Evolutionary conservation across 352 stramenopile species (phyloP), one percentile per base, ranked within the genome.

Genomic region (Phytophthora fragariaefolia): DNA sequence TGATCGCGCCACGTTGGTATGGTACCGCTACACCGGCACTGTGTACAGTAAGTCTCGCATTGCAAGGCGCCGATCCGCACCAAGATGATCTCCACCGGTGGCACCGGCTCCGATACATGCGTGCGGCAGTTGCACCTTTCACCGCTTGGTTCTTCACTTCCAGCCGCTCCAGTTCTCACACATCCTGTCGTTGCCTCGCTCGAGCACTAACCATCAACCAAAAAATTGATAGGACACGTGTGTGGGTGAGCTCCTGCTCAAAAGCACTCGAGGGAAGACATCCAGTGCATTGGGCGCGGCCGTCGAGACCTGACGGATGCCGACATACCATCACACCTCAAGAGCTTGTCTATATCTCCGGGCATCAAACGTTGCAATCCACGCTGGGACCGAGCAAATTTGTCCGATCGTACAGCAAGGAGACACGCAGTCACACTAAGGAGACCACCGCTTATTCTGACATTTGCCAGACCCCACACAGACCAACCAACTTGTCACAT

Each of bases 341-440:
- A 23, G 32, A 66, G 36, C 63, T 72, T 51, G 64, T 72, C 50
- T 72, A 58, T 72, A 72, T 64, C 64, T 72, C 58, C 26, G 32
- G 43, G 20, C 50, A 61, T 67, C 64, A 62, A 71, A 17, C 48
- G 23, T 54, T 69, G 59, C 66, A 66, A 73, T 30, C 58, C 38
- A 62, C 59, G 50, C 22, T 47, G n/a, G 66, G 66, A 69, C 66
- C 64, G 28, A 60, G 49, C 59, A 57, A 17, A 60, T n/a, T n/a
- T n/a, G 58, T 71, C 55, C 54, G 32, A 64, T 71, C 55, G 55
- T 71, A 63, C 45, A 54, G 53, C 58, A 65, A 64, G 53, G 18
- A 48, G 30, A 9, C 40, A 24, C 40, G 12, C n/a, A 43, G 30
- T 7, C 10, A 2, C 17, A 15, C 28, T 9, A 34, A 34, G 38